phyloP scores from a whole-genome alignment of 2,329 filamentous ascomycete species.

The Penicillium fuscoglaucum region DNA sequence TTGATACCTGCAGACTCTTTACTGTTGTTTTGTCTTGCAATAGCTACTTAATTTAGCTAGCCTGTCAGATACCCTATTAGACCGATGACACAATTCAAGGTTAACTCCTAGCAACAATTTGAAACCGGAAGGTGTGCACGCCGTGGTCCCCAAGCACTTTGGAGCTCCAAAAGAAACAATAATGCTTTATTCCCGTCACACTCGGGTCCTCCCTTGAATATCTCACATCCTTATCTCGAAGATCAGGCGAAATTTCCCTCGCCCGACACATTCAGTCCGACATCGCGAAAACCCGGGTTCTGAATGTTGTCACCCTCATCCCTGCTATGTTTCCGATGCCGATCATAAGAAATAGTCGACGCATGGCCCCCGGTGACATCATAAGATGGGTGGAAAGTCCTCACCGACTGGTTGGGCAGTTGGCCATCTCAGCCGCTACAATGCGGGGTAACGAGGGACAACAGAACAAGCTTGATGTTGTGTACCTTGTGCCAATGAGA shows the following conservation, averaged over 20 bases:
- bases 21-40: no score
- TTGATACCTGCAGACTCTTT: no score
- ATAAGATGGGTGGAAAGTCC: background rate
- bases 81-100: no score
- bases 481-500: background rate
- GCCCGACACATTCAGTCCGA: background rate
- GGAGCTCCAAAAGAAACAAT: no score
- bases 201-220: background rate
- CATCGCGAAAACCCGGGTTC: background rate
- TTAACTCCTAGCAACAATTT: no score
- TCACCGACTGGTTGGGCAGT: slow-evolving; percentile 16
- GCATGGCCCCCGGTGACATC: slow-evolving; percentile 13
- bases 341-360: slow-evolving; percentile 5
- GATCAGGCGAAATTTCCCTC: slow-evolving; percentile 1
- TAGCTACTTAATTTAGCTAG: no score
- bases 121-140: no score
- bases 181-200: background rate
- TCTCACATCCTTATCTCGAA: background rate
- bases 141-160: no score
- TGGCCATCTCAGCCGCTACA: slow-evolving; percentile 1
- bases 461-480: background rate
- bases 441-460: slow-evolving; percentile 4
- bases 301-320: background rate
- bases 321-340: slow-evolving; percentile 6
- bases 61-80: no score